Conservation (phyloP, 108 stramenopile genomes). For the Chaetoceros tenuissimus region DNA sequence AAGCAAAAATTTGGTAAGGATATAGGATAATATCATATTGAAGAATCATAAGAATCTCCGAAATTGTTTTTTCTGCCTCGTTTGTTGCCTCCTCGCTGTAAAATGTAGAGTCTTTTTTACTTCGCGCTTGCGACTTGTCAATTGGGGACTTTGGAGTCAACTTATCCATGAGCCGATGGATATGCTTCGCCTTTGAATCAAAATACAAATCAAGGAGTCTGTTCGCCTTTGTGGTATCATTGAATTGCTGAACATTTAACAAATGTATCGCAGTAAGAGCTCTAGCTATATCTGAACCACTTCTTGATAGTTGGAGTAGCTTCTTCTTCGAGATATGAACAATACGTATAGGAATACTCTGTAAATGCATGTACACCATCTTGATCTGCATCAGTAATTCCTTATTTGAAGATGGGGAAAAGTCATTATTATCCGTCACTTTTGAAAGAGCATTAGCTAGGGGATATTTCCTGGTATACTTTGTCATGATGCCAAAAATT, state of each 20-base stretch:
- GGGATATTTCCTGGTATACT: constrained; percentile 50
- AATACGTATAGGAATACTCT: constrained; percentile 60
- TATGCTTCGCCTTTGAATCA: constrained; percentile 65
- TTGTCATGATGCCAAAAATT: constrained; percentile 55
- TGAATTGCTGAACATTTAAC: constrained; percentile 19
- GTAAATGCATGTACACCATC: constrained; percentile 81
- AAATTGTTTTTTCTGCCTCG: constrained; percentile 54
- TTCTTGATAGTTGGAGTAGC: constrained; percentile 10
- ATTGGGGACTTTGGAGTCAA: constrained; percentile 15
- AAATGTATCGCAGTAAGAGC: constrained; percentile 66
- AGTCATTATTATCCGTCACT: neutral
- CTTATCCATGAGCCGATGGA: constrained; percentile 50
- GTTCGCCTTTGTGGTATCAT: constrained; percentile 15
- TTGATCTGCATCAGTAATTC: constrained; percentile 48
- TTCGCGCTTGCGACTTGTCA: constrained; percentile 3
- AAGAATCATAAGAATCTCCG: constrained; percentile 73
- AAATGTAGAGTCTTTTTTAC: neutral
- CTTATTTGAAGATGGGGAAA: neutral
- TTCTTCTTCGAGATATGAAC: constrained; percentile 39
- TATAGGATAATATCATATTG: constrained; percentile 80
- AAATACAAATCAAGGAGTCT: constrained; percentile 72
- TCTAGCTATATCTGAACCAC: constrained; percentile 31
- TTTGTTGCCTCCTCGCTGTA: constrained; percentile 9
- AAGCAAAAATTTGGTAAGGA: constrained; percentile 74
- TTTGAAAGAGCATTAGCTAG: constrained; percentile 52